These are phyloP conservation scores for Neurospora pannonica DNA, from an alignment of 495 filamentous ascomycete species.

Conservation along the genomic window DNA sequence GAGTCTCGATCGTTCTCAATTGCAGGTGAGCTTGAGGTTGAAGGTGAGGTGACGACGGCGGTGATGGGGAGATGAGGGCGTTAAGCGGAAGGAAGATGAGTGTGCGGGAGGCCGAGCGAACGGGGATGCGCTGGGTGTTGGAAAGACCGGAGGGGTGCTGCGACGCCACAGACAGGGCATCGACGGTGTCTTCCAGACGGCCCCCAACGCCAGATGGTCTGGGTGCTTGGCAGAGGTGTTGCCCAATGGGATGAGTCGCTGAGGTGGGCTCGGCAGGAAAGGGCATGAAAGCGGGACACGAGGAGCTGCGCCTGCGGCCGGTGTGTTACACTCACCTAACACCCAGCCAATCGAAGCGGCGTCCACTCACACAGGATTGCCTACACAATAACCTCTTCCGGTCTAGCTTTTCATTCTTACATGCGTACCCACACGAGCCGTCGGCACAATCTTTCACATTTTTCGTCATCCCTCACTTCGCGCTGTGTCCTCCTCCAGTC, in stretches of 20 bases:
- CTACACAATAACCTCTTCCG: neutral
- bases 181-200: neutral
- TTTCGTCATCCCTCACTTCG: neutral
- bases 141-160: constrained; percentile 3
- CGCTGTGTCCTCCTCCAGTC: neutral
- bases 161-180: constrained; percentile 3
- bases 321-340: neutral
- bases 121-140: constrained; percentile 12
- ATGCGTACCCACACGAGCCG: neutral
- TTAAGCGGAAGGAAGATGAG: neutral
- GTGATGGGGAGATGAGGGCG: constrained; percentile 1
- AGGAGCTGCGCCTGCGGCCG: neutral
- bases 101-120: constrained; percentile 2
- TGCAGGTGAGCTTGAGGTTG: constrained; percentile 2
- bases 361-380: neutral
- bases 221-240: neutral
- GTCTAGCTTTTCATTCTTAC: neutral
- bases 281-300: neutral
- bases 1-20: neutral
- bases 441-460: neutral
- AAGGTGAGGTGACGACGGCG: neutral
- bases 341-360: neutral
- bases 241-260: neutral
- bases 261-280: neutral
- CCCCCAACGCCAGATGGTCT: neutral